Conservation (phyloP, 2,329 filamentous ascomycete genomes). For the Rutstroemia sp. region DNA sequence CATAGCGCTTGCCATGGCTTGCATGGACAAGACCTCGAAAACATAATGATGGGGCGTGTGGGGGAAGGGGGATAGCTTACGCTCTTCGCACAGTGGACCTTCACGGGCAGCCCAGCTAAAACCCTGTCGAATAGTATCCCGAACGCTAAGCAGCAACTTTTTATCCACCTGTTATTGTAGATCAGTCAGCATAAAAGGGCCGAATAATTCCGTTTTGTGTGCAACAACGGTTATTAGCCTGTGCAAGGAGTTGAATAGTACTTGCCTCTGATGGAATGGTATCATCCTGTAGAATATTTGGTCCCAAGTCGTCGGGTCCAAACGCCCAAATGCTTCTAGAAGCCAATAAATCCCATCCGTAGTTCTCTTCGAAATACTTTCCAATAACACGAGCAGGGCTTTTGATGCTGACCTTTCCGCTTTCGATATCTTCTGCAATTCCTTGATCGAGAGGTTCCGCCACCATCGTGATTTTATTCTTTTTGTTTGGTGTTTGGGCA, state of each 20-base stretch:
- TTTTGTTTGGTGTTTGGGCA: conserved; percentile 96
- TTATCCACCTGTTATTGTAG: conserved; percentile 65
- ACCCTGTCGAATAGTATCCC: conserved; percentile 89
- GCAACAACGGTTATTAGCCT: neutral
- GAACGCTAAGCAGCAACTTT: conserved; percentile 76
- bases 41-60: neutral
- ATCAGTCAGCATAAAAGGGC: conserved; percentile 25
- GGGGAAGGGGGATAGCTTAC: conserved; percentile 44
- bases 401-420: conserved; percentile 80
- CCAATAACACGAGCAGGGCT: conserved; percentile 90
- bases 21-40: neutral
- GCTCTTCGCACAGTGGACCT: conserved; percentile 95
- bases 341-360: conserved; percentile 93
- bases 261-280: conserved; percentile 79
- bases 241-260: conserved; percentile 14
- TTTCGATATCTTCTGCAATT: conserved; percentile 91
- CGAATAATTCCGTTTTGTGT: conserved; percentile 13
- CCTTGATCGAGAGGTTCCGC: conserved; percentile 93
- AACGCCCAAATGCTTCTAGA: conserved; percentile 98
- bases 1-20: conserved; percentile 1
- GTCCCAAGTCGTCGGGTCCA: conserved; percentile 87
- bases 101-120: conserved; percentile 96
- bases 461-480: conserved; percentile 98
- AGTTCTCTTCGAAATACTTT: conserved; percentile 94
- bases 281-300: conserved; percentile 95